Percentiles rank a stretch among this genome's conserved stretches.
Evolutionary conservation across 306 rosid species (phyloP).

Genomic region (Castanea mollissima): DNA sequence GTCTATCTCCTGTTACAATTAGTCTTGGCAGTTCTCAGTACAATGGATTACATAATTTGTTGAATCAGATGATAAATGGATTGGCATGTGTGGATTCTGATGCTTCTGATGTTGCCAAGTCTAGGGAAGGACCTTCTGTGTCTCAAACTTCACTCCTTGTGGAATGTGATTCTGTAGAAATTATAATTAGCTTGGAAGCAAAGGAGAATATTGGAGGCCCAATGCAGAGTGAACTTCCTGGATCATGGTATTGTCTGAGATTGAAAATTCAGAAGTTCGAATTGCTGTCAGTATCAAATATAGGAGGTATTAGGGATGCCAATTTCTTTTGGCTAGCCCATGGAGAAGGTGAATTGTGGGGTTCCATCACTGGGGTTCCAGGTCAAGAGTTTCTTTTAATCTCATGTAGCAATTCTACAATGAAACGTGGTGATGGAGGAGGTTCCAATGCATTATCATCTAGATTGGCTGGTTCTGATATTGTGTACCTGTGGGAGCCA

Average conservation of each 20-base stretch:
- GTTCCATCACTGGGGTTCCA: constrained; percentile 55
- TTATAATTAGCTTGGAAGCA: constrained; percentile 52
- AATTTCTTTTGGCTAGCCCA: constrained; percentile 81
- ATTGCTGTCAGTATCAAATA: constrained; percentile 67
- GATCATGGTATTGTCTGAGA: constrained; percentile 68
- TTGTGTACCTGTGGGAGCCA: constrained; percentile 71
- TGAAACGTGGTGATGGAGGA: constrained; percentile 92
- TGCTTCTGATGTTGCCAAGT: constrained; percentile 40
- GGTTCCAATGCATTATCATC: constrained; percentile 87
- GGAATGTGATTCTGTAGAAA: constrained; percentile 60
- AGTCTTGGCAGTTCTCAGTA: constrained; percentile 52
- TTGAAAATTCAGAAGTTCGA: constrained; percentile 65
- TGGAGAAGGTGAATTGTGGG: constrained; percentile 83
- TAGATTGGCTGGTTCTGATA: constrained; percentile 79
- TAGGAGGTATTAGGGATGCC: constrained; percentile 68
- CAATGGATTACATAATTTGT: constrained; percentile 42
- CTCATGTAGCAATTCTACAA: constrained; percentile 63
- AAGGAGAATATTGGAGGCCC: constrained; percentile 51
- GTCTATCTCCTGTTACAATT: constrained; percentile 48
- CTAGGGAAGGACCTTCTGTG: constrained; percentile 37
- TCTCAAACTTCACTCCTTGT: constrained; percentile 67
- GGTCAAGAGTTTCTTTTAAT: constrained; percentile 79
- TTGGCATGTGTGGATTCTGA: constrained; percentile 41
- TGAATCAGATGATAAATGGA: constrained; percentile 55
- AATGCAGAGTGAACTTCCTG: constrained; percentile 88